Evolutionary conservation across 2,329 filamentous ascomycete genomes (phyloP), one percentile per base, ranked within the genome.

Genomic region (Penicillium sp.): DNA sequence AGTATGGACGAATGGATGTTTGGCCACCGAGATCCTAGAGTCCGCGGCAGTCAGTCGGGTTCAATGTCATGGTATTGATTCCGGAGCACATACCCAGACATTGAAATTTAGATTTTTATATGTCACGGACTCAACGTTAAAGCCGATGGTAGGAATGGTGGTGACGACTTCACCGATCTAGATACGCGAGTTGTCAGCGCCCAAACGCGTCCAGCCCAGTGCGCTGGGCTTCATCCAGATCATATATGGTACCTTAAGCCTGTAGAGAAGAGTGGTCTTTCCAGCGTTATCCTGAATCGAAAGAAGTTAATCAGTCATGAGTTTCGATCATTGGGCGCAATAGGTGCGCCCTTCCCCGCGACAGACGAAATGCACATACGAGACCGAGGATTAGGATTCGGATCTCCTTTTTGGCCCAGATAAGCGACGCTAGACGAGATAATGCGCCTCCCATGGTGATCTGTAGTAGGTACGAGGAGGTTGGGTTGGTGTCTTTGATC

Each of bases 81-180:
- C 8, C 12, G 15, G 6, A 31, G 8, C 29, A 71, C 86, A 54
- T 87, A 91, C 89, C 94, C 94, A 99, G 69, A 99, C 94, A 72
- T 97, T 97, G 75, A 99, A 96, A 76, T 97, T 96, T 59, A 99
- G 84, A 74, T 97, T 97, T 76, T 93, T 93, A 82, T 99, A 99
- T 67, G 92, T 94, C 62, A 99, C 94, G 22, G 92, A 96, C 78
- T 99, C 94, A 68, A 99, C 94, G 75, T 99, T 99, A 82, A 99
- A 99, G 58, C 94, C 94, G 75, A 99, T 97, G 52, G 94, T 99
- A 20, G 94, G 94, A 82, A 97, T 97, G 68, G 94, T 99, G 59
- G 94, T 97, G 64, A 99, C 94, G 43, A 99, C 94, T 75, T 99
- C 94, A 72, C 94, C 94, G 71, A 99, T 96, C 91, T 97, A 73